Percentiles rank a stretch among this genome's conserved stretches.
Evolutionary conservation across 768 basidiomycete genomes (phyloP).

Genomic region (Pholiota molesta): DNA sequence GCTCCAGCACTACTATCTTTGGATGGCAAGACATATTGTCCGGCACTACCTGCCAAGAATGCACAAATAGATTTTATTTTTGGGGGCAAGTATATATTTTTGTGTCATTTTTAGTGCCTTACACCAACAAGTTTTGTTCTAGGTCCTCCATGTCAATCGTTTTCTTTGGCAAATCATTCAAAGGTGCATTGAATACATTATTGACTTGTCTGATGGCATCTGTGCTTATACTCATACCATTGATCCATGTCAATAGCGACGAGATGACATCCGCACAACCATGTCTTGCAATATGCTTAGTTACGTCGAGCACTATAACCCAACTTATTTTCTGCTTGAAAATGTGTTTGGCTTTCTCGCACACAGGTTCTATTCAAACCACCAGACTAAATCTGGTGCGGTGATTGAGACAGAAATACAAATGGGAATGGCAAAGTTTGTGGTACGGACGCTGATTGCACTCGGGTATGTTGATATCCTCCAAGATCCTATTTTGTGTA

Average conservation of each 20-base stretch:
- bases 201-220: no score
- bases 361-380: constrained; percentile 47
- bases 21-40: constrained; percentile 32
- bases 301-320: constrained; percentile 66
- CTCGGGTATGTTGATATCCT: constrained; percentile 53
- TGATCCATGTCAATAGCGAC: constrained; percentile 37
- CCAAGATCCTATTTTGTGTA: not conserved
- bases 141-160: constrained; percentile 82
- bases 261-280: constrained; percentile 64
- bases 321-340: constrained; percentile 68
- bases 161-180: constrained; percentile 63
- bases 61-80: constrained; percentile 73
- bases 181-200: constrained; percentile 40
- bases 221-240: not conserved
- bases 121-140: not conserved
- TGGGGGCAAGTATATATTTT: constrained; percentile 51
- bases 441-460: constrained; percentile 57
- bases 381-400: constrained; percentile 19
- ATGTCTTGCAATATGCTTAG: constrained; percentile 73
- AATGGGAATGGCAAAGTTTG: constrained; percentile 68
- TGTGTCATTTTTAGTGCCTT: not conserved
- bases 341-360: constrained; percentile 68
- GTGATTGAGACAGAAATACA: constrained; percentile 43
- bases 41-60: constrained; percentile 57
- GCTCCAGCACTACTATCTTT: constrained; percentile 43